Base-by-base conservation (phyloP, 75 land plant genomes). In the Pseudotsuga menziesii region DNA sequence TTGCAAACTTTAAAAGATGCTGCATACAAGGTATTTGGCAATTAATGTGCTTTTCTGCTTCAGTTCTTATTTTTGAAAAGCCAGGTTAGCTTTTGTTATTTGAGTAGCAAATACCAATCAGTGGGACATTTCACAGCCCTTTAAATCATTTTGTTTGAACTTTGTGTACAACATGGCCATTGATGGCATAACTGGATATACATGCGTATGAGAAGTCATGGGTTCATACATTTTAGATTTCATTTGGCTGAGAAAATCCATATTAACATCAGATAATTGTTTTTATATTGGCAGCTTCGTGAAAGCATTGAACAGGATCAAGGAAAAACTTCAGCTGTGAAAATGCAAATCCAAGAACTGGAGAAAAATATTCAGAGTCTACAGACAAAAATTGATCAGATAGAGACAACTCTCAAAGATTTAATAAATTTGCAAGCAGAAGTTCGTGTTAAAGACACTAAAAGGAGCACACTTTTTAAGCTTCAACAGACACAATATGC, bases 1-100 rank as follows among this genome's bases (percentile, higher is more conserved):
- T 85, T 94, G 76, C 97, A 94, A 76, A 96, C 93, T 52, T 72
- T 96, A 71, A 94, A 92, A 77, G 97, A 96, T 89, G 91, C 93
- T 36, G 99, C 99, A 36, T 91, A 81, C 73, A 94, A 90, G 97
- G 99, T 95, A 56, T 25, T 76, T 55, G 41, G 16, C 14, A 12
- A 76, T 36, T 25, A 29, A 32, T 58, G 44, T 20, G 15, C n/a
- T 57, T 59, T 75, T 27, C 16, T 22, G 70, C 62, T n/a, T 56
- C 25, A 74, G 13, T 5, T 74, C 23, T 58, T 17, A 17, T 74
- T 74, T 62, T 62, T 69, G 52, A 41, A 69, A 36, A 67, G 44
- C 3, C 25, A 5, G 11, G 12, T 69, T 69, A 44, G 29, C 35
- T 32, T 19, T 6, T 39, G 20, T 69, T 69, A 15, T 39, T 14